phyloP scores from a whole-genome alignment of 75 land plant species.

The Cunninghamia lanceolata region DNA sequence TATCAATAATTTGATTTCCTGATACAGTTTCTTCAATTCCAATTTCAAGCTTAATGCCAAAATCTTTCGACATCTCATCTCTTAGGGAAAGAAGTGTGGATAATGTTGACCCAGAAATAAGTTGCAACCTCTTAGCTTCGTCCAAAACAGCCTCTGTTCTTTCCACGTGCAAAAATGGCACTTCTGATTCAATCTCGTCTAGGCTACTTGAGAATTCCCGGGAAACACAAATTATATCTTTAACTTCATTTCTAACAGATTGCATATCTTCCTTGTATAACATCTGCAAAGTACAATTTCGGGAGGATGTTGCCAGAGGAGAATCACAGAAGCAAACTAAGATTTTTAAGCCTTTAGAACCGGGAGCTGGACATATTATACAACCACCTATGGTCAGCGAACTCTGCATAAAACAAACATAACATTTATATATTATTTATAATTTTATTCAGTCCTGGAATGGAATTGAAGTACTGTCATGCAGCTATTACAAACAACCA shows the following conservation, averaged over 20 bases:
- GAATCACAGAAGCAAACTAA: conserved; percentile 62
- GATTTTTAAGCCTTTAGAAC: conserved; percentile 65
- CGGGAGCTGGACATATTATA: conserved; percentile 71
- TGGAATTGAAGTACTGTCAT: not conserved
- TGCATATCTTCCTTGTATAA: conserved; percentile 2
- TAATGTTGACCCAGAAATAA: conserved; percentile 48
- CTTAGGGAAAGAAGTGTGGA: conserved; percentile 29
- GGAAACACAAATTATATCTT: conserved; percentile 30
- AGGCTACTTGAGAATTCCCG: conserved; percentile 17
- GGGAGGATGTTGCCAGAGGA: conserved; percentile 31
- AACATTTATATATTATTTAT: not conserved
- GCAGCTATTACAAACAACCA: not conserved
- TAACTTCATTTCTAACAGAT: conserved; percentile 18
- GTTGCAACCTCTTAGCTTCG: conserved; percentile 42
- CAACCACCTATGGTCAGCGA: conserved; percentile 85
- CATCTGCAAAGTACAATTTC: conserved; percentile 7
- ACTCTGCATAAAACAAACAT: conserved; percentile 48
- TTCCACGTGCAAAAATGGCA: conserved; percentile 29
- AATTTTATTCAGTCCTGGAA: not conserved
- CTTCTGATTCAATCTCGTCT: conserved; percentile 19
- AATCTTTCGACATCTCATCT: conserved; percentile 35
- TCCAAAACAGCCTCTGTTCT: conserved; percentile 29
- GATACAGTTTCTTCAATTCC: conserved; percentile 1
- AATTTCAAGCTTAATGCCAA: conserved; percentile 25
- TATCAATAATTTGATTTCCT: not conserved